Percentiles rank a stretch among this genome's conserved stretches.
phyloP scores from a whole-genome alignment of 1,284 basidiomycete species.

The Boletus hoseneyae region DNA sequence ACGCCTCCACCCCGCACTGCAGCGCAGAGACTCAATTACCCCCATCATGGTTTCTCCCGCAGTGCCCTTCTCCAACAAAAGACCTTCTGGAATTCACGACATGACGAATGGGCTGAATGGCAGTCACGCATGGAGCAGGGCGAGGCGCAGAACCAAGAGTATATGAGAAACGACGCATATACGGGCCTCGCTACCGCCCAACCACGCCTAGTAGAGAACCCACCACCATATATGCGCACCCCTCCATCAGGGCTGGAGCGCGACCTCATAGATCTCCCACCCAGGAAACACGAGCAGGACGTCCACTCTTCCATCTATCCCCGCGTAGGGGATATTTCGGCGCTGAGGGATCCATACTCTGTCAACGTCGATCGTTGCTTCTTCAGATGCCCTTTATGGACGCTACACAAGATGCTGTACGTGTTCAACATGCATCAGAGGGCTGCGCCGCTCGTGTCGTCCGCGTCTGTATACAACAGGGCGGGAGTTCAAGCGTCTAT shows the following conservation, averaged over 20 bases:
- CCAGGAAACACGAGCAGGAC: conserved; percentile 18
- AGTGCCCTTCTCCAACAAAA: conserved; percentile 55
- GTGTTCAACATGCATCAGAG: conserved; percentile 49
- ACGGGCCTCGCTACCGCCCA: conserved; percentile 15
- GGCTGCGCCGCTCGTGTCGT: conserved; percentile 1
- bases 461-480: background rate
- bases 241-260: conserved; percentile 31
- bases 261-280: conserved; percentile 16
- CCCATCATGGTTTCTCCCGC: conserved; percentile 56
- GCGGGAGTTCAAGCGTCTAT: conserved; percentile 10
- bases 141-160: conserved; percentile 22
- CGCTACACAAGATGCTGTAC: conserved; percentile 62
- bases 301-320: conserved; percentile 49
- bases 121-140: conserved; percentile 23
- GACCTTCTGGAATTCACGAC: conserved; percentile 54
- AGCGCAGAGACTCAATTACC: conserved; percentile 23
- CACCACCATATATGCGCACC: conserved; percentile 21
- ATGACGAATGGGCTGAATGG: conserved; percentile 47
- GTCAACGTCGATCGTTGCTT: conserved; percentile 57
- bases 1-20: conserved; percentile 4
- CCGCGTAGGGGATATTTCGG: conserved; percentile 57
- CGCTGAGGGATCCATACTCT: conserved; percentile 54
- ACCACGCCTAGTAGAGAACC: background rate
- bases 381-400: conserved; percentile 54
- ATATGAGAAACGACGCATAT: conserved; percentile 30